A percentile compares a stretch with the other conserved stretches of the same genome.
These are phyloP conservation scores for Xylaria sp. DNA, from an alignment of 2,329 filamentous ascomycete genomes.

Conservation along the genomic window DNA sequence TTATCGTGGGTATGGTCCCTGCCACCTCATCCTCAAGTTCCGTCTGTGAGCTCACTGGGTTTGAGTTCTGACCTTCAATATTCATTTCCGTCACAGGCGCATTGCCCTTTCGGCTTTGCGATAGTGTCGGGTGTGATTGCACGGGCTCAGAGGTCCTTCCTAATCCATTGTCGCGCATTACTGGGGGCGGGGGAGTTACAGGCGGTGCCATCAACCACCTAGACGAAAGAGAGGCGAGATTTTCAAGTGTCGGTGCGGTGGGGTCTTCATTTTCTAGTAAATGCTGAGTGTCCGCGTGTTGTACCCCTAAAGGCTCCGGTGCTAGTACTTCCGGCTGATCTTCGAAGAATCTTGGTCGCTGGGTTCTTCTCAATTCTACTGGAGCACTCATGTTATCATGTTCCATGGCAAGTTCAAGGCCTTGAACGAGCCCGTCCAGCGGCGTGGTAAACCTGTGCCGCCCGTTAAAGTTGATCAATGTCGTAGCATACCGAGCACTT, in stretches of 20 bases:
- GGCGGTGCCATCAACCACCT: constrained; percentile 32
- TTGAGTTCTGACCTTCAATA: constrained; percentile 4
- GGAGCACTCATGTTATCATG: constrained; percentile 38
- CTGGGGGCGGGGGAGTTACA: constrained; percentile 14
- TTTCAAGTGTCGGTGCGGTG: constrained; percentile 31
- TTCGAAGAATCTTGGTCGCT: constrained; percentile 29
- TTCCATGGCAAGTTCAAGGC: constrained; percentile 40
- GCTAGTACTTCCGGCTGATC: constrained; percentile 12
- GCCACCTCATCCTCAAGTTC: constrained; percentile 6
- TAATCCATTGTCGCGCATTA: background rate
- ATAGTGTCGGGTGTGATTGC: background rate
- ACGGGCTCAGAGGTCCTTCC: background rate
- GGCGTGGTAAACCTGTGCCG: constrained; percentile 34
- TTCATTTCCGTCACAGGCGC: background rate
- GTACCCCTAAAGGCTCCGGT: background rate
- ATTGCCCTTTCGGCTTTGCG: background rate
- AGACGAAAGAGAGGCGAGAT: constrained; percentile 30
- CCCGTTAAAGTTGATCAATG: constrained; percentile 42
- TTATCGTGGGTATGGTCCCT: background rate
- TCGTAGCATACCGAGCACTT: constrained; percentile 36
- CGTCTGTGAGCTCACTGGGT: background rate
- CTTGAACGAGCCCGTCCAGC: constrained; percentile 39
- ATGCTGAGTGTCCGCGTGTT: background rate
- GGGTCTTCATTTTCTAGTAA: constrained; percentile 26
- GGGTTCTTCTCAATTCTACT: constrained; percentile 27